Evolutionary conservation across 1,284 basidiomycete genomes (phyloP).

Genomic region (Takashimella koratensis): DNA sequence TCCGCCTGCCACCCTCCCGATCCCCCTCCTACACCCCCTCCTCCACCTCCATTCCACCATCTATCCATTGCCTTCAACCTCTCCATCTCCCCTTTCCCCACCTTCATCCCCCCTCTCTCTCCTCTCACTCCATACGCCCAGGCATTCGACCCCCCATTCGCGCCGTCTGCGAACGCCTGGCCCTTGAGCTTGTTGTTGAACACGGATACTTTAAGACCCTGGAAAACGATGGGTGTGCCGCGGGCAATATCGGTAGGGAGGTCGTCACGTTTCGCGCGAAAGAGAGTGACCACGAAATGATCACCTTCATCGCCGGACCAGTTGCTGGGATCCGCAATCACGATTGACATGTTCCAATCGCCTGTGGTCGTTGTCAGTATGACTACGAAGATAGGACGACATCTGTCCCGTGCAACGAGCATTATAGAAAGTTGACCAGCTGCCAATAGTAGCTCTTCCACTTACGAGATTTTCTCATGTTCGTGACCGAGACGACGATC

Average conservation of each 20-base stretch:
- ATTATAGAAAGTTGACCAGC: background rate
- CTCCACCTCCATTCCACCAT: slow-evolving; percentile 11
- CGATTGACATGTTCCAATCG: slow-evolving; percentile 16
- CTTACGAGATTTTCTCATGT: background rate
- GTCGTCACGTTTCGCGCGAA: slow-evolving; percentile 9
- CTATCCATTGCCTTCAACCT: slow-evolving; percentile 5
- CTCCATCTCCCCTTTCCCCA: slow-evolving; percentile 7
- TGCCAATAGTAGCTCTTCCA: background rate
- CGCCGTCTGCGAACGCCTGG: slow-evolving; percentile 12
- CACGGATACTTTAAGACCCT: slow-evolving; percentile 11
- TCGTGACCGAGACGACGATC: slow-evolving; percentile 5
- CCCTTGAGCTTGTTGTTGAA: slow-evolving; percentile 29
- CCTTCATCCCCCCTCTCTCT: background rate
- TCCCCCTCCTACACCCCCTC: background rate
- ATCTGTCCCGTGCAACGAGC: too few relatives aligned
- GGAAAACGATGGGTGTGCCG: slow-evolving; percentile 19
- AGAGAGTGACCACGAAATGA: slow-evolving; percentile 22
- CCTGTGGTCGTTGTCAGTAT: background rate
- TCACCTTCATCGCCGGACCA: slow-evolving; percentile 12
- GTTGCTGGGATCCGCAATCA: slow-evolving; percentile 23
- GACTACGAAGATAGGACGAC: background rate
- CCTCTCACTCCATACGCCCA: slow-evolving; percentile 15
- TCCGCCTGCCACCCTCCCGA: background rate
- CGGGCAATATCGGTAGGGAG: slow-evolving; percentile 10
- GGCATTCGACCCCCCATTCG: slow-evolving; percentile 3